Evolutionary conservation across 495 filamentous ascomycete species (phyloP), one percentile per base, ranked within the genome.

Genomic region (Darksidea phi): DNA sequence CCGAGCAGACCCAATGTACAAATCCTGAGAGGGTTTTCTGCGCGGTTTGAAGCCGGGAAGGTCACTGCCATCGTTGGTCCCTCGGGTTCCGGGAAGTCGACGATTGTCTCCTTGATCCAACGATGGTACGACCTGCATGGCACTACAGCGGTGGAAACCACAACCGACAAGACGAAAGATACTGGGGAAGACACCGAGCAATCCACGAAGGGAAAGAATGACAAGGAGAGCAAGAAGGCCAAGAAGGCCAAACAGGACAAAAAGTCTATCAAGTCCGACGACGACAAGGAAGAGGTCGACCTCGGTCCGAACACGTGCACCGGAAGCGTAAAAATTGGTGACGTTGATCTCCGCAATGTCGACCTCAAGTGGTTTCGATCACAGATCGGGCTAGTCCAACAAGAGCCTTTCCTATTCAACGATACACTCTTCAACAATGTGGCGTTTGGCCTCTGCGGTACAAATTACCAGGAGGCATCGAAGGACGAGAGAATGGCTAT

Each of bases 321-420:
- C 12, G 71, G 71, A 10, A 7, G 54, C 25, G 55, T 73, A 12
- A 57, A 26, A 20, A 52, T 71, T 55, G 71, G 67, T 37, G 60
- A 51, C n/a, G 18, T 46, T 24, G 52, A 67, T 45, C 24, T 73
- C 15, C 48, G 38, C 18, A 48, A 57, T 2, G 45, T 73, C 15
- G 67, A 73, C 48, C 23, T 67, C 26, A 63, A 66, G 26, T 73
- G 70, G 70, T 69, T 61, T 48, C 47, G 71, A 53, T 46, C 59
- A n/a, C 70, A 72, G 48, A 71, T 73, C 34, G 65, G 67, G 8
- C 54, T 73, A 15, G 71, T 73, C 12, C 70, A 70, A 32, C 71
- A 73, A 58, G 69, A 71, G 49, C 67, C 70, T 0, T 67, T 72
- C 52, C 63, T 73, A 4, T 73, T 73, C 59, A 70, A 70, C 36